Conservation (phyloP, 441 rosid genomes). For the Metrosideros polymorpha region DNA sequence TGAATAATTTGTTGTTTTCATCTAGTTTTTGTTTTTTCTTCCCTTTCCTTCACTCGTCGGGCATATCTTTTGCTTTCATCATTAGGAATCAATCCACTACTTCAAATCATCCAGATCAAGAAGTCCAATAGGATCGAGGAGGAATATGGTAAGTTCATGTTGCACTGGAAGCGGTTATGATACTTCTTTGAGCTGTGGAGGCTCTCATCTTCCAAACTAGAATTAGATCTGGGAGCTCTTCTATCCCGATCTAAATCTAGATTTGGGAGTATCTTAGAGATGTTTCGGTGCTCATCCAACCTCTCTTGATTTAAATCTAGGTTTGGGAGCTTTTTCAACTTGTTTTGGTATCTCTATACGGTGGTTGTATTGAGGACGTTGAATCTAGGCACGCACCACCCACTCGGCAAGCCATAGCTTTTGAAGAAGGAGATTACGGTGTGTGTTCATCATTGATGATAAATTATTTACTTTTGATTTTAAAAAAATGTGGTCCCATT, state of each 20-base stretch:
- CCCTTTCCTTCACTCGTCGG: neutral
- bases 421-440: neutral
- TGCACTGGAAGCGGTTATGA: neutral
- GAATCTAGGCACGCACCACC: neutral
- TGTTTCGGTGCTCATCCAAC: neutral
- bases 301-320: neutral
- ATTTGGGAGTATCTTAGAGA: neutral
- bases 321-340: neutral
- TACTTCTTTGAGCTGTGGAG: neutral
- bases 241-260: neutral
- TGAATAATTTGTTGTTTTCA: neutral
- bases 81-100: neutral
- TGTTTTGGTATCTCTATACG: neutral
- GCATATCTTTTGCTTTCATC: neutral
- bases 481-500: neutral
- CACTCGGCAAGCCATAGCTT: neutral
- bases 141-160: neutral
- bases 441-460: neutral
- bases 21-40: neutral
- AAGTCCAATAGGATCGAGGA: neutral
- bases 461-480: neutral
- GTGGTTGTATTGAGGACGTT: neutral
- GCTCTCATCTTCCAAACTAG: neutral
- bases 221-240: neutral
- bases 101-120: neutral